These are phyloP conservation scores for Magnolia sinica DNA, from an alignment of 164 flowering plant genomes.

Conservation along the genomic window DNA sequence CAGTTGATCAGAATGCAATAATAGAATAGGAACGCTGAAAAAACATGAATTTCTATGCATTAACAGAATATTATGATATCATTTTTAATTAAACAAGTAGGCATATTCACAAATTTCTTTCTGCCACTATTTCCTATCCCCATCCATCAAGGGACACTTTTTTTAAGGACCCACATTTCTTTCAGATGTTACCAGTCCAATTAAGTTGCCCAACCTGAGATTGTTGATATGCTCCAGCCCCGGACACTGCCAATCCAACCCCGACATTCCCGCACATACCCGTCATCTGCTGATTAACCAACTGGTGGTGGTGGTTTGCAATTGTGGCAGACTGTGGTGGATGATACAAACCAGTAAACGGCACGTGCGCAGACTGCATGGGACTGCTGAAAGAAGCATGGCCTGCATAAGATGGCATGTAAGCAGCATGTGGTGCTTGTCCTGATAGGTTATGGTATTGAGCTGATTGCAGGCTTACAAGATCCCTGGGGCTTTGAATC, in stretches of 20 bases:
- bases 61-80: not conserved
- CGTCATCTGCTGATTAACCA: constrained; percentile 40
- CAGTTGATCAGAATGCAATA: too few species aligned
- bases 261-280: constrained; percentile 69
- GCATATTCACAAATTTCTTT: not conserved
- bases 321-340: constrained; percentile 55
- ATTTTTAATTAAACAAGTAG: not conserved
- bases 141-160: not conserved
- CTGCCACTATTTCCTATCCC: not conserved
- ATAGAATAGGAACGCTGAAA: not conserved
- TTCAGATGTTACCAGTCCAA: constrained; percentile 71
- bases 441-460: constrained; percentile 79
- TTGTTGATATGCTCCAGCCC: constrained; percentile 80
- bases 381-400: constrained; percentile 69
- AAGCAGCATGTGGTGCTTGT: constrained; percentile 75
- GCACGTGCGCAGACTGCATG: constrained; percentile 77
- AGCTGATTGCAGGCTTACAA: constrained; percentile 60
- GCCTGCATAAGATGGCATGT: constrained; percentile 71
- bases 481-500: constrained; percentile 81
- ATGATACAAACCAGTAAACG: constrained; percentile 72
- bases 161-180: not conserved
- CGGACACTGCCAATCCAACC: constrained; percentile 60
- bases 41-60: constrained; percentile 2
- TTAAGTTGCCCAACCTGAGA: constrained; percentile 75
- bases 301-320: constrained; percentile 55